phyloP scores from a whole-genome alignment of 108 stramenopile genomes.

The Cyclotella atomus region DNA sequence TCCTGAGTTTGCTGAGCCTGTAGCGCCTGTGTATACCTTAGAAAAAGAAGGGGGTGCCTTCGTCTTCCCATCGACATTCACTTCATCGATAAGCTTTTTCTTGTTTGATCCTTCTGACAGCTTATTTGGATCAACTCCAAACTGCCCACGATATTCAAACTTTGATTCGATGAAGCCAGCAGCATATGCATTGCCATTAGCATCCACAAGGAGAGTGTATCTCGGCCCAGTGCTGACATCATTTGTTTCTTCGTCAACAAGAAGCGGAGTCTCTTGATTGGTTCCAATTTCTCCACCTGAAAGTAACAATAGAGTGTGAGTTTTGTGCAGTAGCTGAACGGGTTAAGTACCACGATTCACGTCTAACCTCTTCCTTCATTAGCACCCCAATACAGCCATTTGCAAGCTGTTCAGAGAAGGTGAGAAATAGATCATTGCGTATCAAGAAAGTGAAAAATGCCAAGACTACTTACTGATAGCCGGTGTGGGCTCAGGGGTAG shows the following conservation, averaged over 20 bases:
- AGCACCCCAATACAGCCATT: constrained; percentile 10
- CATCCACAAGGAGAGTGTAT: constrained; percentile 8
- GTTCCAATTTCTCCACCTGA: background rate
- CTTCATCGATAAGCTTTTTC: constrained; percentile 7
- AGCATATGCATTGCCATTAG: constrained; percentile 4
- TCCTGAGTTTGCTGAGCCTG: constrained; percentile 28
- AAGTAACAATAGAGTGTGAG: background rate
- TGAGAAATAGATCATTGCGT: background rate
- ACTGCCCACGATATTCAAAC: constrained; percentile 5
- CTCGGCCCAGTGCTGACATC: background rate
- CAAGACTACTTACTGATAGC: background rate
- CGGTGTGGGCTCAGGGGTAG: constrained; percentile 1
- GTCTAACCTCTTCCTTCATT: constrained; percentile 6
- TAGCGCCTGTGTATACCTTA: constrained; percentile 19
- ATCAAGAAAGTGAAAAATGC: background rate
- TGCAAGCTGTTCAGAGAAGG: background rate
- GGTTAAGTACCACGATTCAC: background rate
- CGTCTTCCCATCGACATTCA: constrained; percentile 4
- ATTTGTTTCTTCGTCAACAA: background rate
- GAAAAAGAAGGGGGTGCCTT: constrained; percentile 10
- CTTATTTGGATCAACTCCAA: constrained; percentile 2
- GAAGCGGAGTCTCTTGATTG: constrained; percentile 9
- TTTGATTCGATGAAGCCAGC: constrained; percentile 18
- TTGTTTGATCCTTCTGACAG: constrained; percentile 6
- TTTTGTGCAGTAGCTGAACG: background rate